Conservation (phyloP, 192 early-diverging fungal genomes). For the Podochytrium sp. region DNA sequence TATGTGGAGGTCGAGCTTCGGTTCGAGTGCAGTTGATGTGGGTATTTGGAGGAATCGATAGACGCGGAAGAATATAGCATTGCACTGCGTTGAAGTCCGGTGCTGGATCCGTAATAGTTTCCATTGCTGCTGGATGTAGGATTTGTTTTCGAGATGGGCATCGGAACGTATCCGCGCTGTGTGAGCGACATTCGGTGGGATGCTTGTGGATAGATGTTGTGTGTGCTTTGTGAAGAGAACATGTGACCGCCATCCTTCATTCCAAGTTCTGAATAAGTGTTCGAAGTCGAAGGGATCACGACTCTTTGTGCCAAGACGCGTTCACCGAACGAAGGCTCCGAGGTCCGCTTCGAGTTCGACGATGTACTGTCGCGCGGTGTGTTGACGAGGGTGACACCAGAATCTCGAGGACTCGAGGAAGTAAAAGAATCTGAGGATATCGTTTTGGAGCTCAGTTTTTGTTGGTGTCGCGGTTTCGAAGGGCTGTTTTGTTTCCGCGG, state of each 20-base stretch:
- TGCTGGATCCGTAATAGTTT: too few relatives aligned
- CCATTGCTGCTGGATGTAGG: too few relatives aligned
- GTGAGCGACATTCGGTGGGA: not conserved
- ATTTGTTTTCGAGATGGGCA: conserved; percentile 11
- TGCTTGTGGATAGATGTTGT: not conserved
- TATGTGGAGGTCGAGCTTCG: not conserved
- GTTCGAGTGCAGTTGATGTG: too few relatives aligned
- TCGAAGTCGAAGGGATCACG: not conserved
- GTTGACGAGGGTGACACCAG: conserved; percentile 8
- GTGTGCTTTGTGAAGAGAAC: not conserved
- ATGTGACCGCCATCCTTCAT: not conserved
- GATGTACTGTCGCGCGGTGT: not conserved
- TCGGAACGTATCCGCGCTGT: conserved; percentile 20
- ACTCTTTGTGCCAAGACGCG: not conserved
- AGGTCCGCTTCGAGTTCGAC: not conserved
- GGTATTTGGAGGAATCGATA: not conserved
- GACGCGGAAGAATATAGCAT: too few relatives aligned
- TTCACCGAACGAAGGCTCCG: not conserved
- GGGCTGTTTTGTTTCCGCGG: not conserved
- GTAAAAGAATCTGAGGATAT: not conserved
- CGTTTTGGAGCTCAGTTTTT: not conserved
- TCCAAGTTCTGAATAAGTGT: not conserved
- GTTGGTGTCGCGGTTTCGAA: not conserved
- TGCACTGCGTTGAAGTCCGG: too few relatives aligned
- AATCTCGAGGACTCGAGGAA: not conserved